These are phyloP conservation scores for Pseudonitzschia multiseries DNA, from an alignment of 108 stramenopile species.

Conservation along the genomic window DNA sequence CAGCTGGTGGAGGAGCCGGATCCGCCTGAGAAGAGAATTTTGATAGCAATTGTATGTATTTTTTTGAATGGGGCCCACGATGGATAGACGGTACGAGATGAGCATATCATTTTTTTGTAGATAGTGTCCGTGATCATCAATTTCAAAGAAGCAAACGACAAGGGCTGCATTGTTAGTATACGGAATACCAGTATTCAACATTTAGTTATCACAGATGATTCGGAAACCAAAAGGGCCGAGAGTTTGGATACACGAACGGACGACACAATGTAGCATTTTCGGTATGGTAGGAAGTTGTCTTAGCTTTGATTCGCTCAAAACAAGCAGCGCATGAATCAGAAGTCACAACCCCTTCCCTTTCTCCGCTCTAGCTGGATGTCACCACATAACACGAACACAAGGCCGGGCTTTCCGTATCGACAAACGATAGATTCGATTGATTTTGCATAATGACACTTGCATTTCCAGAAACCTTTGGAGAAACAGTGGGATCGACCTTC, in stretches of 20 bases:
- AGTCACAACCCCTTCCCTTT: no score
- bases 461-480: conserved; percentile 2
- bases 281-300: no score
- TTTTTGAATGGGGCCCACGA: not conserved
- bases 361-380: no score
- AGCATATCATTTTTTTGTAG: not conserved
- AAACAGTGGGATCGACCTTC: not conserved
- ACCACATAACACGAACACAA: no score
- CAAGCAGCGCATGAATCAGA: not conserved
- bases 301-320: not conserved
- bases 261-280: no score
- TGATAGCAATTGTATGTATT: not conserved
- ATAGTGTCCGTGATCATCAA: not conserved
- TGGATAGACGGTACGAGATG: not conserved
- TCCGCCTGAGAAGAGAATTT: not conserved
- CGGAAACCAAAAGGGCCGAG: not conserved
- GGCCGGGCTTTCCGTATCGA: no score
- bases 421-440: not conserved
- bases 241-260: no score
- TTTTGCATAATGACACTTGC: conserved; percentile 3
- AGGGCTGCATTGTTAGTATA: not conserved
- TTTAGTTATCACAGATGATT: not conserved
- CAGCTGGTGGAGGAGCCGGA: conserved; percentile 12
- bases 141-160: not conserved
- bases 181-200: not conserved